A percentile compares a stretch with the other conserved stretches of the same genome.
These are phyloP conservation scores for Paecilomyces sp. DNA, from an alignment of 2,329 filamentous ascomycete genomes.

Conservation along the genomic window DNA sequence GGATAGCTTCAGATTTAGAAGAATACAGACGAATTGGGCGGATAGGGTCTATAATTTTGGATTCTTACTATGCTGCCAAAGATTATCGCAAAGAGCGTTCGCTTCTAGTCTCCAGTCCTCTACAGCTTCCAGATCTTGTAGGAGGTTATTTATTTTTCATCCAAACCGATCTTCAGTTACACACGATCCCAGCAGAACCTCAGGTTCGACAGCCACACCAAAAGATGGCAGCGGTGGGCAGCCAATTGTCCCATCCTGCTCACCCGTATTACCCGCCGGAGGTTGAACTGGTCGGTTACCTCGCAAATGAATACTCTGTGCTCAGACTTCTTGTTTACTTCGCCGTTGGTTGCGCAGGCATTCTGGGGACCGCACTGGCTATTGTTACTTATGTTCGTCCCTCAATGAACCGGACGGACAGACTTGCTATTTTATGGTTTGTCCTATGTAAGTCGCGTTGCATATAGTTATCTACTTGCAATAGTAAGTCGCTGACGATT, in stretches of 20 bases:
- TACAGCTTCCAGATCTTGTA: neutral
- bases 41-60: neutral
- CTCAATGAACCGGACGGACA: constrained; percentile 47
- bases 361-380: constrained; percentile 52
- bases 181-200: neutral
- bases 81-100: neutral
- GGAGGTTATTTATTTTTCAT: neutral
- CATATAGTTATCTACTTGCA: neutral
- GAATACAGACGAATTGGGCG: neutral
- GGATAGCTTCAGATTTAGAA: neutral
- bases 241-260: constrained; percentile 44
- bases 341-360: constrained; percentile 45
- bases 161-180: neutral
- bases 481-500: neutral
- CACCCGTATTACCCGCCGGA: constrained; percentile 69
- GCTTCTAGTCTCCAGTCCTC: neutral
- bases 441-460: constrained; percentile 52
- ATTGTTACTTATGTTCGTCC: constrained; percentile 49
- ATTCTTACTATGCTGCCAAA: neutral
- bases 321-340: constrained; percentile 55
- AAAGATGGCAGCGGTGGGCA: constrained; percentile 7
- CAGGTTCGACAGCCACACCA: neutral
- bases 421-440: constrained; percentile 65
- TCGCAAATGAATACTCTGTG: constrained; percentile 58
- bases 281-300: constrained; percentile 55